A percentile compares a stretch with the other conserved stretches of the same genome.
Evolutionary conservation across 2,329 filamentous ascomycete species (phyloP).

Genomic region (Xylariaceae sp.): DNA sequence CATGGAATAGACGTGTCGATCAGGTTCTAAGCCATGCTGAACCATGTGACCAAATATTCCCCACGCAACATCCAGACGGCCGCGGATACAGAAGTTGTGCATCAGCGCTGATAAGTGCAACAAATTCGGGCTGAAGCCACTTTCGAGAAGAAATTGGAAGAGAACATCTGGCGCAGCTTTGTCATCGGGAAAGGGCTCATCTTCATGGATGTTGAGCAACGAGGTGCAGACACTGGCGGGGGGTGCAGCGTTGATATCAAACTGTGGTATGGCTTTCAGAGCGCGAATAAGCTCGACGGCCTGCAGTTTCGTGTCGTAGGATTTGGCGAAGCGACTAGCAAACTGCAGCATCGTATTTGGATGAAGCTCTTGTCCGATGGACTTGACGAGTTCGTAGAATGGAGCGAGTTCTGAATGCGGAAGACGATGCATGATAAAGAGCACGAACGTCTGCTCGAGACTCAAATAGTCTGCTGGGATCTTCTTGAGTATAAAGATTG

Average conservation of each 20-base stretch:
- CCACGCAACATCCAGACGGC: constrained; percentile 58
- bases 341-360: constrained; percentile 44
- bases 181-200: constrained; percentile 33
- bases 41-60: constrained; percentile 60
- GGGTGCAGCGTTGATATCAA: constrained; percentile 43
- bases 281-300: constrained; percentile 42
- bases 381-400: constrained; percentile 21
- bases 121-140: constrained; percentile 59
- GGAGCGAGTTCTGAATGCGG: constrained; percentile 12
- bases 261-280: constrained; percentile 31
- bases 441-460: constrained; percentile 25
- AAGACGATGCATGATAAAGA: constrained; percentile 12
- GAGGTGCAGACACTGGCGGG: constrained; percentile 54
- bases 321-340: constrained; percentile 41
- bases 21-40: constrained; percentile 54
- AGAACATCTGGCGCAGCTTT: constrained; percentile 48
- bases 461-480: constrained; percentile 24
- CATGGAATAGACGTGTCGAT: constrained; percentile 61
- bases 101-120: constrained; percentile 63
- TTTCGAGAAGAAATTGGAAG: constrained; percentile 50
- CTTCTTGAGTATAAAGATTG: constrained; percentile 22
- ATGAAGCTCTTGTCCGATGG: constrained; percentile 23
- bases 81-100: constrained; percentile 62
- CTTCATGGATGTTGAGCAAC: constrained; percentile 44
- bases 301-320: constrained; percentile 35